A percentile compares a stretch with the other conserved stretches of the same genome.
Conservation (phyloP, 2,329 filamentous ascomycete species). For the Diaporthe batatas region DNA sequence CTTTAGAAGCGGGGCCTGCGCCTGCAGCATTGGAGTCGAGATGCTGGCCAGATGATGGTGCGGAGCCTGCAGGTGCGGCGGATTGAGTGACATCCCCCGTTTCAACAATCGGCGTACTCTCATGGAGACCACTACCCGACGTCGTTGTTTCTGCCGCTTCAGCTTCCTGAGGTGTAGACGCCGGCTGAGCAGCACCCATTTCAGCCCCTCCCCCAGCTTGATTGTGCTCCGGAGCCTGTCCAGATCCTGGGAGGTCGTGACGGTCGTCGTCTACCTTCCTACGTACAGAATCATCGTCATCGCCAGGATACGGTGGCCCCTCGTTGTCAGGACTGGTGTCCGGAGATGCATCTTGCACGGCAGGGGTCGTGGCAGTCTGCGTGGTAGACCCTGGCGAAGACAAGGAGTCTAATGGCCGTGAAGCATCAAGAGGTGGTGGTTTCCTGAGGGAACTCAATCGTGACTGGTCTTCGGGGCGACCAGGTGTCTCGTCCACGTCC, state of each 20-base stretch:
- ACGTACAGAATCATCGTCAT: conserved; percentile 58
- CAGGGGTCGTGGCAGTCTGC: conserved; percentile 80
- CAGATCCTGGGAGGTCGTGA: conserved; percentile 39
- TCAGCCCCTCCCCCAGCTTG: conserved; percentile 25
- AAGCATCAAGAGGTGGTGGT: conserved; percentile 51
- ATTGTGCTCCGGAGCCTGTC: conserved; percentile 43
- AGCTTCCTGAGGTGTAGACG: conserved; percentile 61
- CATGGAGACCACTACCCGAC: not conserved
- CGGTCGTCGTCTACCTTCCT: conserved; percentile 52
- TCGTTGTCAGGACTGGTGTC: conserved; percentile 83
- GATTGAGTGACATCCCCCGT: not conserved
- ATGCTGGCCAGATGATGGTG: not conserved
- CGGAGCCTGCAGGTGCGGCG: not conserved
- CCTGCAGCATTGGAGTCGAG: not conserved
- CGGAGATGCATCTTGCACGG: conserved; percentile 75
- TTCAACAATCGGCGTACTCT: not conserved
- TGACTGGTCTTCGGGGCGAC: conserved; percentile 47
- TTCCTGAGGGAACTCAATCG: conserved; percentile 51
- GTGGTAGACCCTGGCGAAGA: conserved; percentile 76
- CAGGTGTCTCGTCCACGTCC: conserved; percentile 46
- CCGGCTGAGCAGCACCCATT: conserved; percentile 48
- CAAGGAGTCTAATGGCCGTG: conserved; percentile 58
- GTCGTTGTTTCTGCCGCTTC: conserved; percentile 54
- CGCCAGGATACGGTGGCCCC: conserved; percentile 66
- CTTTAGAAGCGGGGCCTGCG: not conserved